A percentile compares a stretch with the other conserved stretches of the same genome.
Conservation (phyloP, 1,139 yeast species). For the Pichia kudriavzevii region DNA sequence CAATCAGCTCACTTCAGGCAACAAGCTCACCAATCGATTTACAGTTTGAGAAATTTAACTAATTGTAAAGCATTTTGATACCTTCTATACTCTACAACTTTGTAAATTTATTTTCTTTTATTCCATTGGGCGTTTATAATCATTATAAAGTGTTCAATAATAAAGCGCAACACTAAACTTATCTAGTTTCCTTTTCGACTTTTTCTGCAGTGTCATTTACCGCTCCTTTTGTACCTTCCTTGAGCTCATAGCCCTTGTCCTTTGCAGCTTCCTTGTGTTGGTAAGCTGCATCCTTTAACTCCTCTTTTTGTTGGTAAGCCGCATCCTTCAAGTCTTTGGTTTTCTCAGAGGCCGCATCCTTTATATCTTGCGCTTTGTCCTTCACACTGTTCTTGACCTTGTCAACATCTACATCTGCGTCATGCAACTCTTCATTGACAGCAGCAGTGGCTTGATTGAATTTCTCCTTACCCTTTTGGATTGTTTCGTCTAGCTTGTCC, state of each 20-base stretch:
- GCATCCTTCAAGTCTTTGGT: not conserved
- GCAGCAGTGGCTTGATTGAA: conserved; percentile 10
- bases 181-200: conserved; percentile 1
- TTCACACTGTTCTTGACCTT: conserved; percentile 6
- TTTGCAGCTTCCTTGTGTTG: too few species aligned
- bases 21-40: too few species aligned
- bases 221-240: too few species aligned
- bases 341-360: conserved; percentile 1
- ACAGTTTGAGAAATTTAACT: too few species aligned
- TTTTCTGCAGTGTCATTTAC: conserved; percentile 7
- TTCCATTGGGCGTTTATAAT: not conserved
- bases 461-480: conserved; percentile 10
- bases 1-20: too few species aligned
- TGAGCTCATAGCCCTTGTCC: conserved; percentile 7
- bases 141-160: not conserved
- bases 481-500: conserved; percentile 7
- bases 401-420: too few species aligned
- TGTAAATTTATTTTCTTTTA: too few species aligned
- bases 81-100: too few species aligned
- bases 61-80: too few species aligned
- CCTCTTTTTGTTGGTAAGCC: too few species aligned
- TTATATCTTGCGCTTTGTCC: conserved; percentile 1
- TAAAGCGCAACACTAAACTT: not conserved
- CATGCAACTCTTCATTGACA: conserved; percentile 10
- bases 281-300: too few species aligned